phyloP scores from a whole-genome alignment of 345 rosid genomes.

The Raphanus sativus region DNA sequence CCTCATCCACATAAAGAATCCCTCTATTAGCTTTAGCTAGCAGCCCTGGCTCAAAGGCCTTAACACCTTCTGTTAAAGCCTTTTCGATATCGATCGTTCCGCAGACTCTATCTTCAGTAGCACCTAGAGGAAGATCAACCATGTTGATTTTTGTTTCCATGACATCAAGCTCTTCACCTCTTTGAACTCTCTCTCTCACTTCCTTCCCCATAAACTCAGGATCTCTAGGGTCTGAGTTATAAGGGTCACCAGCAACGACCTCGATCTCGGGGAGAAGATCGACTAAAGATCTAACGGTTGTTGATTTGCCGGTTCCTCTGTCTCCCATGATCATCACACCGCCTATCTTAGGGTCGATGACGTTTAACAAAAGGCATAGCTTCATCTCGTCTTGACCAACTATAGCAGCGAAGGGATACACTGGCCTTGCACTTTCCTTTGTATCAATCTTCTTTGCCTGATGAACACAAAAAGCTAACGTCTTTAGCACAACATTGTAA shows the following conservation, averaged over 20 bases:
- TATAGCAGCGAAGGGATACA: slow-evolving; percentile 88
- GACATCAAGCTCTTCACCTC: slow-evolving; percentile 55
- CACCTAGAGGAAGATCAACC: slow-evolving; percentile 98
- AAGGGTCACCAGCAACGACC: slow-evolving; percentile 79
- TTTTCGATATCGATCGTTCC: slow-evolving; percentile 94
- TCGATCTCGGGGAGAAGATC: slow-evolving; percentile 84
- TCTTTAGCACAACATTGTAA: not conserved
- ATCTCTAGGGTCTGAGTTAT: slow-evolving; percentile 90
- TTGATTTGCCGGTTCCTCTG: slow-evolving; percentile 92
- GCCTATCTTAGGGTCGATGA: slow-evolving; percentile 94
- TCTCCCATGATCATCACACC: slow-evolving; percentile 99
- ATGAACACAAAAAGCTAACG: not conserved
- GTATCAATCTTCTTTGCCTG: slow-evolving; percentile 54
- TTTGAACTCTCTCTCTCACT: slow-evolving; percentile 60
- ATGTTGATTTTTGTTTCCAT: slow-evolving; percentile 69
- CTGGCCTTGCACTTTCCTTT: slow-evolving; percentile 81
- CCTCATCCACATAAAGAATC: slow-evolving; percentile 95
- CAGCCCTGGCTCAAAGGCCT: slow-evolving; percentile 98
- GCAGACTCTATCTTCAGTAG: slow-evolving; percentile 98
- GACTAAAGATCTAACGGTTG: slow-evolving; percentile 79
- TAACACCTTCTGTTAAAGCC: slow-evolving; percentile 93
- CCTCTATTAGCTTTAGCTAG: slow-evolving; percentile 98
- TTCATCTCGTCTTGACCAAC: slow-evolving; percentile 99
- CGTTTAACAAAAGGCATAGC: slow-evolving; percentile 79
- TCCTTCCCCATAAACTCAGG: slow-evolving; percentile 89